phyloP scores from a whole-genome alignment of 202 grass and related monocot species.

The Carex arenaria region DNA sequence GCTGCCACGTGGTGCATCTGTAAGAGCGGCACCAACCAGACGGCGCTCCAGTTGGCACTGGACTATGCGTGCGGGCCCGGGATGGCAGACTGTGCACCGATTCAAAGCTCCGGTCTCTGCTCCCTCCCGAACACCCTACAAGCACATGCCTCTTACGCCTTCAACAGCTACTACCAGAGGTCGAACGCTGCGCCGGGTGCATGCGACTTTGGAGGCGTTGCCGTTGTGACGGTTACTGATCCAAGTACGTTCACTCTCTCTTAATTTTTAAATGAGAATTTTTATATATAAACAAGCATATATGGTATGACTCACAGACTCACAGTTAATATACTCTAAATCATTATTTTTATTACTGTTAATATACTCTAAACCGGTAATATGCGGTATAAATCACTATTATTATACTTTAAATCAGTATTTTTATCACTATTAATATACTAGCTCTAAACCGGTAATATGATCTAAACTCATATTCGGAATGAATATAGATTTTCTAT shows the following conservation, averaged over 20 bases:
- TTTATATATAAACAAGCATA: too few species aligned
- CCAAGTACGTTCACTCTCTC: conserved; percentile 39
- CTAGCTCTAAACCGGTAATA: too few species aligned
- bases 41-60: conserved; percentile 45
- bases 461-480: too few species aligned
- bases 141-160: conserved; percentile 96
- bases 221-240: conserved; percentile 82
- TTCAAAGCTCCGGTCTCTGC: conserved; percentile 60
- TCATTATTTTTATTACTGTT: too few species aligned
- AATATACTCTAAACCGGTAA: too few species aligned
- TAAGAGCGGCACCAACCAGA: conserved; percentile 35
- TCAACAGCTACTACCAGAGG: conserved; percentile 85
- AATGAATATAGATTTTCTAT: too few species aligned
- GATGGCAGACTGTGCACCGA: conserved; percentile 61
- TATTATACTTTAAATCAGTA: too few species aligned
- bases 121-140: conserved; percentile 85
- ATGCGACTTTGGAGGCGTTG: conserved; percentile 84
- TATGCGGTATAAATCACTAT: too few species aligned
- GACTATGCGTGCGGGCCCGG: conserved; percentile 70
- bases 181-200: conserved; percentile 56
- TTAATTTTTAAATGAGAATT: too few species aligned
- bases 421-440: too few species aligned
- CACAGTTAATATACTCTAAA: too few species aligned
- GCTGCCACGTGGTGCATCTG: conserved; percentile 69
- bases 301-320: too few species aligned